These are phyloP conservation scores for Canariomyces notabilis DNA, from an alignment of 2,329 filamentous ascomycete species.

Conservation along the genomic window DNA sequence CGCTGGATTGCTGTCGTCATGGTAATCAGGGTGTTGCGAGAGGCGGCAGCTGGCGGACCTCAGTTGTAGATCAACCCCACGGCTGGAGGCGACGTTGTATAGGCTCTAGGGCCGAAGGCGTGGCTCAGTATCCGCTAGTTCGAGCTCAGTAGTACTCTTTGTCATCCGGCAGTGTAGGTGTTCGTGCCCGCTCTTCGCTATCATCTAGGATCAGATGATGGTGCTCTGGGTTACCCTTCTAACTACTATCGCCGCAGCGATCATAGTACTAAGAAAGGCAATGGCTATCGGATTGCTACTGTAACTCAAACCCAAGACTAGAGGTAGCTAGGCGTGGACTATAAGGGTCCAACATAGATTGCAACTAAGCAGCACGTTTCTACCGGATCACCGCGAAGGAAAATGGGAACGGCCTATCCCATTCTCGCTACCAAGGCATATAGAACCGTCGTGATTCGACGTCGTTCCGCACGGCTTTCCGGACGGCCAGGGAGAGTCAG, in stretches of 20 bases:
- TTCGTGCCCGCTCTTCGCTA: no score
- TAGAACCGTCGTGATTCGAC: slow-evolving; percentile 4
- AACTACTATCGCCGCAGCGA: no score
- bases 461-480: slow-evolving; percentile 3
- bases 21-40: slow-evolving; percentile 8
- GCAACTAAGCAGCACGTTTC: background rate
- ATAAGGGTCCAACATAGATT: no score
- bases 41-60: slow-evolving; percentile 7
- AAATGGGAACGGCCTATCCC: slow-evolving; percentile 2
- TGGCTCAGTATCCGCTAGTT: no score
- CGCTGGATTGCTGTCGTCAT: slow-evolving; percentile 5
- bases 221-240: no score
- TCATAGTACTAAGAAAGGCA: no score
- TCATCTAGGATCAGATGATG: no score
- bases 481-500: background rate
- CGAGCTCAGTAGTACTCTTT: no score
- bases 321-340: no score
- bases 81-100: slow-evolving; percentile 4
- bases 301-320: no score
- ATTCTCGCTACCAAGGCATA: slow-evolving; percentile 2
- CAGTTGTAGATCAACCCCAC: slow-evolving; percentile 5
- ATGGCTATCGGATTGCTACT: no score
- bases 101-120: slow-evolving; percentile 4
- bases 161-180: no score
- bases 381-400: background rate